A percentile compares a stretch with the other conserved stretches of the same genome.
Conservation (phyloP, 495 filamentous ascomycete genomes). For the Daldinia loculata region DNA sequence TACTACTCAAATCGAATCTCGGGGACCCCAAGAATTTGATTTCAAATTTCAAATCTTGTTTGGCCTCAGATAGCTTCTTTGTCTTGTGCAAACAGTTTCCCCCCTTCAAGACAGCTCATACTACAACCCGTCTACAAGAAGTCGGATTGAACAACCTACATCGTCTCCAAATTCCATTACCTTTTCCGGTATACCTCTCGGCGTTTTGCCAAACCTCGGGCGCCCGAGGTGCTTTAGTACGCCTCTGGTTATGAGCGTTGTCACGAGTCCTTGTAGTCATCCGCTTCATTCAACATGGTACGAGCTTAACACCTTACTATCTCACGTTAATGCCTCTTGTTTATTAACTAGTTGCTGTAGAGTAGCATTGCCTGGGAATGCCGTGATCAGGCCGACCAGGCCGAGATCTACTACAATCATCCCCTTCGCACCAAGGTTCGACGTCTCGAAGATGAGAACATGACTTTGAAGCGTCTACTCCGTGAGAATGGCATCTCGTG, state of each 20-base stretch:
- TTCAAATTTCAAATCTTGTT: conserved; percentile 4
- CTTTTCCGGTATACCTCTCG: background rate
- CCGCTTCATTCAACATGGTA: conserved; percentile 32
- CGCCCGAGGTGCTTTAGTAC: background rate
- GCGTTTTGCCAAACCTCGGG: background rate
- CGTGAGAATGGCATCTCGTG: conserved; percentile 52
- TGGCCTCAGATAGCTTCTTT: conserved; percentile 25
- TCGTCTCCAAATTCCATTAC: background rate
- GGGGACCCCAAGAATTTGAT: background rate
- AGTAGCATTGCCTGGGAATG: conserved; percentile 49
- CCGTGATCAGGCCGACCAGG: conserved; percentile 54
- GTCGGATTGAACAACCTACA: background rate
- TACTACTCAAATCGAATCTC: background rate
- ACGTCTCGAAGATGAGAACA: conserved; percentile 49
- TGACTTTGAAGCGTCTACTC: conserved; percentile 51
- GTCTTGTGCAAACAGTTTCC: conserved; percentile 5
- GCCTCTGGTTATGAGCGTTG: conserved; percentile 19
- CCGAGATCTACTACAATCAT: conserved; percentile 51
- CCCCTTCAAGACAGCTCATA: conserved; percentile 1
- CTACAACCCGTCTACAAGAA: background rate
- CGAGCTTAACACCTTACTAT: background rate
- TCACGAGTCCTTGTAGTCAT: background rate
- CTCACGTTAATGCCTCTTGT: background rate
- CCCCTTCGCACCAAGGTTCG: conserved; percentile 49
- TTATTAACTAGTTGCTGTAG: conserved; percentile 16